A percentile compares a stretch with the other conserved stretches of the same genome.
phyloP scores from a whole-genome alignment of 2,329 filamentous ascomycete genomes.

The Colletotrichum cuscutae region DNA sequence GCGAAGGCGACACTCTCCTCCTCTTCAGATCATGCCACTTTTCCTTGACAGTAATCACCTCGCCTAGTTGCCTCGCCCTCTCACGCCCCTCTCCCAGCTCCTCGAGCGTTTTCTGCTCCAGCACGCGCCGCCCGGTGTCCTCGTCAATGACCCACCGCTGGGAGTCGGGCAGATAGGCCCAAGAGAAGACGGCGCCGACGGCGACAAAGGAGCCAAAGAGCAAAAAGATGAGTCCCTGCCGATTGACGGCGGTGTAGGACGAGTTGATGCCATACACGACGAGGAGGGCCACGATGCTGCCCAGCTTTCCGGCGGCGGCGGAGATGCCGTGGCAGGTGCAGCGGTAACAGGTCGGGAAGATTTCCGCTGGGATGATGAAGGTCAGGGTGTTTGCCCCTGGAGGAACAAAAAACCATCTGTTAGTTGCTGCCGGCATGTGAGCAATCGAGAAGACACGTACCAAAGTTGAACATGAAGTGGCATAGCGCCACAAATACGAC shows the following conservation, averaged over 20 bases:
- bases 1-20: constrained; percentile 38
- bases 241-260: constrained; percentile 51
- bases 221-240: constrained; percentile 61
- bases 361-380: constrained; percentile 72
- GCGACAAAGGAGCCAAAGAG: constrained; percentile 62
- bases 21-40: constrained; percentile 53
- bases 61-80: constrained; percentile 55
- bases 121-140: constrained; percentile 42
- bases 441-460: constrained; percentile 42
- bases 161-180: constrained; percentile 61
- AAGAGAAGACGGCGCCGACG: constrained; percentile 60
- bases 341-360: constrained; percentile 72
- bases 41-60: constrained; percentile 55
- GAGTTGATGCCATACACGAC: constrained; percentile 62
- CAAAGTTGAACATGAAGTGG: constrained; percentile 67
- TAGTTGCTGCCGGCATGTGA: neutral
- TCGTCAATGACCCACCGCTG: constrained; percentile 53
- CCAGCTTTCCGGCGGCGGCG: constrained; percentile 68
- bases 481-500: constrained; percentile 62
- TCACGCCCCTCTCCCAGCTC: constrained; percentile 60
- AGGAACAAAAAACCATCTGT: no score
- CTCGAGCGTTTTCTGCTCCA: constrained; percentile 60
- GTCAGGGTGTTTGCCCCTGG: constrained; percentile 69
- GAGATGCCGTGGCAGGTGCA: constrained; percentile 72
- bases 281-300: constrained; percentile 62